Evolutionary conservation across 1,284 basidiomycete genomes (phyloP).

Genomic region (Cystobasidium slooffiae): DNA sequence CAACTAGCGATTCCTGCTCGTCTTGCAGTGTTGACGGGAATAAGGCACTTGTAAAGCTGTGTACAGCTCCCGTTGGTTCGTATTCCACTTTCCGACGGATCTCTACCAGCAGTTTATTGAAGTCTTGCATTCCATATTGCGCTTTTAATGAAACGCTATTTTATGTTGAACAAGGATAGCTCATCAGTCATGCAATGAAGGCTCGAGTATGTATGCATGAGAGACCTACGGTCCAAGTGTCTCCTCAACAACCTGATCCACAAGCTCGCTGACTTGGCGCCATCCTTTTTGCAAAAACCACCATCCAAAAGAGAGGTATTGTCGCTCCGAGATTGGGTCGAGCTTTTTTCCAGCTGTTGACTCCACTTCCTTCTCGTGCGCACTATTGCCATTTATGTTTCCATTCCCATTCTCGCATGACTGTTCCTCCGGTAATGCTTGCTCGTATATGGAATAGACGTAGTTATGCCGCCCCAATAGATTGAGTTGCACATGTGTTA

Average conservation of each 20-base stretch:
- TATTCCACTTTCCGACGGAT: constrained; percentile 72
- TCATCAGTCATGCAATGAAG: background rate
- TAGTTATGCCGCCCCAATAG: constrained; percentile 82
- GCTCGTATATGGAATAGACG: constrained; percentile 69
- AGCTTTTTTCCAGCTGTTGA: constrained; percentile 49
- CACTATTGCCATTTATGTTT: background rate
- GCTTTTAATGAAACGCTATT: constrained; percentile 76
- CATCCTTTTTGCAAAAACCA: constrained; percentile 89
- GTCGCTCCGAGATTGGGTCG: constrained; percentile 67
- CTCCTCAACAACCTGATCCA: constrained; percentile 73
- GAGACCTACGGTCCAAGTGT: constrained; percentile 72
- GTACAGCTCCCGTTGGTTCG: constrained; percentile 46
- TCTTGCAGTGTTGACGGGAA: constrained; percentile 71
- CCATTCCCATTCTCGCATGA: background rate
- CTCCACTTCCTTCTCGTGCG: constrained; percentile 48
- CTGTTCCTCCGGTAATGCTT: constrained; percentile 34
- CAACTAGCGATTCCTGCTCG: constrained; percentile 52
- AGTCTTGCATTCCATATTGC: constrained; percentile 69
- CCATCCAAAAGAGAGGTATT: constrained; percentile 84
- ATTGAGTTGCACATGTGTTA: constrained; percentile 80
- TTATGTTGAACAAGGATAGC: background rate
- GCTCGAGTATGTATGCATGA: constrained; percentile 34
- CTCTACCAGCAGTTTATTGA: constrained; percentile 69
- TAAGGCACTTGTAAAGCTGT: constrained; percentile 74
- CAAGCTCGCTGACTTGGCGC: constrained; percentile 75